phyloP scores from a whole-genome alignment of 106 monocot genomes.

The Acanthochlamys bracteata region DNA sequence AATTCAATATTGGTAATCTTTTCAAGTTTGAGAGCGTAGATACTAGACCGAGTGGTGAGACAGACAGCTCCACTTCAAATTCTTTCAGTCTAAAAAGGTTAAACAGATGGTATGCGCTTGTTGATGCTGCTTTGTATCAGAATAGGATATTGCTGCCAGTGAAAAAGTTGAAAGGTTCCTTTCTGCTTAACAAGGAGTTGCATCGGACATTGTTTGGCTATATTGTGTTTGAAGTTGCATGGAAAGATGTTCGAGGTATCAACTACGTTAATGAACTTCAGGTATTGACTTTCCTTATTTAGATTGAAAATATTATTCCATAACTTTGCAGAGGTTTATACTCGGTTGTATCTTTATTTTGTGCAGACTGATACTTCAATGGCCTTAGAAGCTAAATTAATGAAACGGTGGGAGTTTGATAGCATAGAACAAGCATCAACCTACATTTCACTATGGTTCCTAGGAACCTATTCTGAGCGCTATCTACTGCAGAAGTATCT shows the following conservation, averaged over 20 bases:
- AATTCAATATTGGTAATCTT: constrained; percentile 24
- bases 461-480: constrained; percentile 48
- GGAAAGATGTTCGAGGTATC: constrained; percentile 81
- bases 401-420: constrained; percentile 99
- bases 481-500: constrained; percentile 52
- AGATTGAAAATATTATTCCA: background rate
- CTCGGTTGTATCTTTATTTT: background rate
- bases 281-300: constrained; percentile 31
- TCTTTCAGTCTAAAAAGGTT: constrained; percentile 20
- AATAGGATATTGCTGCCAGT: constrained; percentile 56
- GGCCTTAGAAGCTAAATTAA: constrained; percentile 78
- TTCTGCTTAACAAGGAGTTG: constrained; percentile 69
- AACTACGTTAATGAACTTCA: constrained; percentile 96
- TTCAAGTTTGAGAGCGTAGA: constrained; percentile 29
- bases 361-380: constrained; percentile 92
- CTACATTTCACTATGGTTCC: constrained; percentile 53
- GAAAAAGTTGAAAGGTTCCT: constrained; percentile 70
- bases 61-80: constrained; percentile 22
- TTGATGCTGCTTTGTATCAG: constrained; percentile 55
- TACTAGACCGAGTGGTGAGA: constrained; percentile 28
- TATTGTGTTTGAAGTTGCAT: constrained; percentile 95
- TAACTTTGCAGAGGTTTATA: too few relatives aligned
- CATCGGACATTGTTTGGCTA: constrained; percentile 74
- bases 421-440: constrained; percentile 71
- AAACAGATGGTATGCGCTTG: constrained; percentile 56